Percentiles rank a stretch among this genome's conserved stretches.
Evolutionary conservation across 495 filamentous ascomycete species (phyloP).

Genomic region (Staphylotrichum tortipilum): DNA sequence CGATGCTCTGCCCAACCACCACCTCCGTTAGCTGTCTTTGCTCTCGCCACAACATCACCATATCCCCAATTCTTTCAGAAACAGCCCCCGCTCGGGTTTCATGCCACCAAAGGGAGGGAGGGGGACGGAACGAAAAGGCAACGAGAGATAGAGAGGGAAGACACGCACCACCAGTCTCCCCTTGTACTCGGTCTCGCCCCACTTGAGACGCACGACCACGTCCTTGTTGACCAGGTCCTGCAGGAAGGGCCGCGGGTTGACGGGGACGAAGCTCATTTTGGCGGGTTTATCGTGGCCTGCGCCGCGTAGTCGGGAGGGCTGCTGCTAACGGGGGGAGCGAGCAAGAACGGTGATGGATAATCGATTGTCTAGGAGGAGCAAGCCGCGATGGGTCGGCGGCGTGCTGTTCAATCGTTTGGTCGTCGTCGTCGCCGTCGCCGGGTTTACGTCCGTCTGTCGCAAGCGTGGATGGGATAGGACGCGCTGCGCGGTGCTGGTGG

Average conservation of each 20-base stretch:
- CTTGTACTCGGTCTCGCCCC: constrained; percentile 95
- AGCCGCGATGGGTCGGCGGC: no score
- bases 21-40: no score
- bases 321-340: no score
- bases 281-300: background rate
- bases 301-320: no score
- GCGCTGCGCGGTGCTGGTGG: background rate
- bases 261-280: constrained; percentile 25
- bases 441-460: background rate
- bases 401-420: no score
- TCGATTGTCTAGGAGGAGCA: no score
- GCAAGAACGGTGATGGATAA: no score
- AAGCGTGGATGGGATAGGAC: background rate
- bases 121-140: background rate
- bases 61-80: no score
- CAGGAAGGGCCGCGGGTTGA: constrained; percentile 29
- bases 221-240: constrained; percentile 63
- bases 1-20: constrained; percentile 56
- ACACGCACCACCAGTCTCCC: constrained; percentile 63
- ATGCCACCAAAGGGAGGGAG: background rate
- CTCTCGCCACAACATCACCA: no score
- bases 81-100: background rate
- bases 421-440: background rate
- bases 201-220: constrained; percentile 88
- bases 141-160: background rate